phyloP scores from a whole-genome alignment of 1,284 basidiomycete genomes.

The Mycena citricolor region DNA sequence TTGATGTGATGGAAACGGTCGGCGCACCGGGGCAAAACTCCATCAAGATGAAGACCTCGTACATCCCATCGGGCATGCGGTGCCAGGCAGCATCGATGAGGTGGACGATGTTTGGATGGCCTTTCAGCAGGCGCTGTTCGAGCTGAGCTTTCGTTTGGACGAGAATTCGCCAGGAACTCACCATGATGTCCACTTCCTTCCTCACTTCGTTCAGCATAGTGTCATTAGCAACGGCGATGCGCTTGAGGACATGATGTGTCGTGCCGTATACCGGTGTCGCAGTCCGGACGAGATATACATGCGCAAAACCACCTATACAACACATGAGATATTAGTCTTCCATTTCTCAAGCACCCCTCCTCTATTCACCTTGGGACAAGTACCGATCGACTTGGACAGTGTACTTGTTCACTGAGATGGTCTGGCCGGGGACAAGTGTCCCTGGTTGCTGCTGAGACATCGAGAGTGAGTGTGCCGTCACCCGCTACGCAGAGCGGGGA shows the following conservation, averaged over 20 bases:
- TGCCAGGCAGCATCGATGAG: slow-evolving; percentile 94
- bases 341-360: background rate
- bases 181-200: slow-evolving; percentile 99
- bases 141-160: slow-evolving; percentile 22
- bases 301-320: slow-evolving; percentile 89
- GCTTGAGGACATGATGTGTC: slow-evolving; percentile 95
- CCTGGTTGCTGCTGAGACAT: slow-evolving; percentile 43
- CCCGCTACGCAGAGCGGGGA: too few species aligned
- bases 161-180: slow-evolving; percentile 51
- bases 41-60: slow-evolving; percentile 99
- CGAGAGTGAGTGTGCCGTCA: too few species aligned
- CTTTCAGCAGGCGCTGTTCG: slow-evolving; percentile 75
- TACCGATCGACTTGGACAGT: slow-evolving; percentile 83
- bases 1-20: slow-evolving; percentile 20
- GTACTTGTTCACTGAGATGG: slow-evolving; percentile 88
- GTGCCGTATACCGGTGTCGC: slow-evolving; percentile 83
- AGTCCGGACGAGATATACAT: slow-evolving; percentile 95
- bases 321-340: slow-evolving; percentile 10
- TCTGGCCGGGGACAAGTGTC: slow-evolving; percentile 77
- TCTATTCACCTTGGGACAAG: slow-evolving; percentile 80
- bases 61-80: slow-evolving; percentile 76
- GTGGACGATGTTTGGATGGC: slow-evolving; percentile 91
- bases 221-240: slow-evolving; percentile 93
- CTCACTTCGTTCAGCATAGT: slow-evolving; percentile 91
- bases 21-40: slow-evolving; percentile 86